Base-by-base conservation (phyloP, 2,329 filamentous ascomycete genomes). In the Hypocrella siamensis region DNA sequence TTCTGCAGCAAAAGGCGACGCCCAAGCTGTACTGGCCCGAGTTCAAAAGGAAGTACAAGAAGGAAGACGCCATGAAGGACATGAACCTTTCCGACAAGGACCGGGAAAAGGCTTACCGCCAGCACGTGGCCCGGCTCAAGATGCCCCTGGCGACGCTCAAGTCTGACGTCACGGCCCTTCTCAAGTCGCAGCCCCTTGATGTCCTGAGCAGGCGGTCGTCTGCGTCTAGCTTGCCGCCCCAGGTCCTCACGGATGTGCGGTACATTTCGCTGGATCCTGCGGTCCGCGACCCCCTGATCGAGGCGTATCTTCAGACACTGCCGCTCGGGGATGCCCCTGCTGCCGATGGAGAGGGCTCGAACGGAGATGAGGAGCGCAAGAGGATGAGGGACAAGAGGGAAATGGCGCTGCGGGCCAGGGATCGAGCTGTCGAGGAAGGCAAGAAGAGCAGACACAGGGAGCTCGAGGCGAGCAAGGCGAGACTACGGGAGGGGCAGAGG, bases 1-100 rank as follows among this genome's bases (percentile, higher is more conserved):
- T 98, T 40, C 61, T 98, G 19, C 75, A 88, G 40, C 71, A 78
- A 30, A 71, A 84, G 42, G 88, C 86, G 0, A 90, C 78, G 0
- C 79, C 83, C 0, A 96, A 93, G 56, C 66, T 98, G 1, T 98
- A 93, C 62, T 98, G 90, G 90, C 79, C 83, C 1, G 90, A 98
- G 51, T 98, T 98, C 57, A 84, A 82, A 45, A 68, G 90, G 21
- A 98, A 94, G 50, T 90, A 75, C 55, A 79, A 79, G 41, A 86
- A 79, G 41, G 85, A 93, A 40, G 54, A 70, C 0, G 69, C 76
- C 32, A 85, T 98, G 79, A 79, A 77, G 38, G 79, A 88, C 36
- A 61, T 70, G 19, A 69, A 65, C 31, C 61, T 86, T 17, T 58
- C 63, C 21, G 83, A 88, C 46, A 83, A 79, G 51, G 82, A 88